A percentile compares a stretch with the other conserved stretches of the same genome.
Conservation (phyloP, 495 filamentous ascomycete species). For the Cercophora samala region DNA sequence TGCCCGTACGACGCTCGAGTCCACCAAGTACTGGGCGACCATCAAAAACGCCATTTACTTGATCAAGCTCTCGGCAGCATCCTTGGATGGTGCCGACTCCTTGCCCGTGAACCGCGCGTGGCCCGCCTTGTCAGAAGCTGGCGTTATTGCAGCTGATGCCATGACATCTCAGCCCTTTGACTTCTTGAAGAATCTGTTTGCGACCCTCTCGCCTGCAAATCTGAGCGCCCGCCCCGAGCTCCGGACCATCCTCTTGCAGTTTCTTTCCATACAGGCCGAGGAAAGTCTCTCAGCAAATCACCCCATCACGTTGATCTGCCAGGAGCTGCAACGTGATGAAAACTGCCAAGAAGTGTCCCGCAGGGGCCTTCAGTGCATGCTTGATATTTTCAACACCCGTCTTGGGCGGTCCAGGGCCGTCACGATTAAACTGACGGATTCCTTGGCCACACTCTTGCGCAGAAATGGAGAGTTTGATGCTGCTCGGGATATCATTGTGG, state of each 20-base stretch:
- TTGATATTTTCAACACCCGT: constrained; percentile 33
- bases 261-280: constrained; percentile 29
- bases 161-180: constrained; percentile 35
- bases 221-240: constrained; percentile 32
- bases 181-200: constrained; percentile 33
- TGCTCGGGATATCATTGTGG: constrained; percentile 29
- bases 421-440: constrained; percentile 35
- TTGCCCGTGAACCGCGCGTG: constrained; percentile 27
- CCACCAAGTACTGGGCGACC: constrained; percentile 29
- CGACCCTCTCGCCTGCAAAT: constrained; percentile 33
- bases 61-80: constrained; percentile 30
- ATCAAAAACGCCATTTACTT: constrained; percentile 35
- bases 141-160: constrained; percentile 26
- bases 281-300: constrained; percentile 29
- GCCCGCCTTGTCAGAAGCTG: constrained; percentile 29
- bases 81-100: constrained; percentile 17
- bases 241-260: constrained; percentile 29
- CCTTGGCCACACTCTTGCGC: constrained; percentile 34
- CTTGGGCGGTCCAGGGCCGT: constrained; percentile 31
- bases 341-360: constrained; percentile 34
- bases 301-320: constrained; percentile 31
- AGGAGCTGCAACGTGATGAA: constrained; percentile 28
- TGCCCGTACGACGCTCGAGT: constrained; percentile 21
- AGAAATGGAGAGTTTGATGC: constrained; percentile 33
- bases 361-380: constrained; percentile 34